Percentiles rank a stretch among this genome's conserved stretches.
Conservation (phyloP, 306 rosid species). For the Malus orientalis region DNA sequence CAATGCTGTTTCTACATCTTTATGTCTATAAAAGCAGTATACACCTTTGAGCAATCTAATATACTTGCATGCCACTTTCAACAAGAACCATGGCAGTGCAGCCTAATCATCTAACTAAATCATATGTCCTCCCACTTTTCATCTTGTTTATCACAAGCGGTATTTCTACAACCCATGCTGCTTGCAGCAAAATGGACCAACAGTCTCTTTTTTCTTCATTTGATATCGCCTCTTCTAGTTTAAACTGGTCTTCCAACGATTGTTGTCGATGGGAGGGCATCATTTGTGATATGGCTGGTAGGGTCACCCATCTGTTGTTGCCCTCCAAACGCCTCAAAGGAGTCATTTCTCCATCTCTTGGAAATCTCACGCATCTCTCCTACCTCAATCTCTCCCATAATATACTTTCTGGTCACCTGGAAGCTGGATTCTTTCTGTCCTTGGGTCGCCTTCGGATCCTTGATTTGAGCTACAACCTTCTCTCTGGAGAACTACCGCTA, state of each 20-base stretch:
- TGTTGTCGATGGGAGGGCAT: neutral
- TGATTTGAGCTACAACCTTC: neutral
- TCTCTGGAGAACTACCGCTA: neutral
- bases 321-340: neutral
- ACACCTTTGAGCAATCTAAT: no score
- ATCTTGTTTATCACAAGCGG: no score
- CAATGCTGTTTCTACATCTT: no score
- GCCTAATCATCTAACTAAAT: no score
- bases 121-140: no score
- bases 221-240: neutral
- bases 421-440: neutral
- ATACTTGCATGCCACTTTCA: no score
- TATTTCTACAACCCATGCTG: neutral
- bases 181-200: neutral
- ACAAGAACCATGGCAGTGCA: no score
- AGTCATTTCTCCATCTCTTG: neutral
- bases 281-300: neutral
- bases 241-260: neutral
- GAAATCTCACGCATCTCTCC: neutral
- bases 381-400: constrained; percentile 4
- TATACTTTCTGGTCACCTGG: neutral
- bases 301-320: neutral
- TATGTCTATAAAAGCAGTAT: no score
- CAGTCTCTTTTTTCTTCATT: neutral
- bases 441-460: neutral